Percentiles rank a stretch among this genome's conserved stretches.
Conservation (phyloP, 345 rosid genomes). For the Theobroma cacao region DNA sequence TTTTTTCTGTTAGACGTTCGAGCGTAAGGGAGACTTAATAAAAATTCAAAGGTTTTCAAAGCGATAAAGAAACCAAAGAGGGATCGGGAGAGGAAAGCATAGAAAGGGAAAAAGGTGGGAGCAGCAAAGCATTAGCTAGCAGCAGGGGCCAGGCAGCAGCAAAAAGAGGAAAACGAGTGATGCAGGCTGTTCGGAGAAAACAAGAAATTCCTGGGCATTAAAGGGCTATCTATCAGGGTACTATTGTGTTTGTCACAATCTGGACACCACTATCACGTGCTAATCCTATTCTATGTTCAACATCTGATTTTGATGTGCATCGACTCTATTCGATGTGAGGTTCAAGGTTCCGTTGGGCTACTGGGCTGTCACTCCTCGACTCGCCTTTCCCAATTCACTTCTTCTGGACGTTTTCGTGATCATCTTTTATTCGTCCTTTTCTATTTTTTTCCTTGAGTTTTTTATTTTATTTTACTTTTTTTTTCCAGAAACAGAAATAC, state of each 20-base stretch:
- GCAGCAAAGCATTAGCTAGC: not conserved
- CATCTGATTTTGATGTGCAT: not conserved
- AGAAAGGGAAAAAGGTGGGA: not conserved
- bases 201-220: not conserved
- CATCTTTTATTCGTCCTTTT: not conserved
- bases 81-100: not conserved
- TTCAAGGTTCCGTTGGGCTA: not conserved
- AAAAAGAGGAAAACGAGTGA: not conserved
- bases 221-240: not conserved
- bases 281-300: not conserved
- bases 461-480: no score
- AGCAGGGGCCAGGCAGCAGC: not conserved
- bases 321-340: not conserved
- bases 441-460: not conserved
- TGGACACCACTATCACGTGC: conserved; percentile 3
- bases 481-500: not conserved
- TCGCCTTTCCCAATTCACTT: not conserved
- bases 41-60: not conserved
- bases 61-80: not conserved
- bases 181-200: not conserved
- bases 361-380: not conserved
- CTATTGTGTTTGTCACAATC: not conserved
- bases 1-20: no score
- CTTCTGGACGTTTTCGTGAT: not conserved
- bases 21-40: not conserved